Evolutionary conservation across 148 eudicot species (phyloP).

Genomic region (Rhododendron molle): DNA sequence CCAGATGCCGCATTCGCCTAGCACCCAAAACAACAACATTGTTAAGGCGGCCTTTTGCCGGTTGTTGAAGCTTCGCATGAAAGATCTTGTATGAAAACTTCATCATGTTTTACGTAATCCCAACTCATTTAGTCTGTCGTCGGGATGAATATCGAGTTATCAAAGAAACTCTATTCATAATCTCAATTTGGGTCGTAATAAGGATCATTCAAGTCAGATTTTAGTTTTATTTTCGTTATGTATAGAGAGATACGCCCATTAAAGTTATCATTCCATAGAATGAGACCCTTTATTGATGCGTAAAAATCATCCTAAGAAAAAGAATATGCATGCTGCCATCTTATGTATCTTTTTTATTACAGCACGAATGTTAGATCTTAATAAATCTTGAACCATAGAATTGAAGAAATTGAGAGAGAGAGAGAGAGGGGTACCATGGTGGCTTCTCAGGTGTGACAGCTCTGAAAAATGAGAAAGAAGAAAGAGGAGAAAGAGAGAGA

Average conservation of each 20-base stretch:
- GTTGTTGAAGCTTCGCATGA: too few relatives aligned
- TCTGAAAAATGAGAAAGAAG: constrained; percentile 9
- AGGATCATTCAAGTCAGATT: not conserved
- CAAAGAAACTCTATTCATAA: not conserved
- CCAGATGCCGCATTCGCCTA: constrained; percentile 86
- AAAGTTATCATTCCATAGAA: not conserved
- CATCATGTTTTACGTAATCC: not conserved
- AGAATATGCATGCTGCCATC: not conserved
- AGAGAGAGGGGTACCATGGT: constrained; percentile 15
- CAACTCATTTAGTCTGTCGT: not conserved
- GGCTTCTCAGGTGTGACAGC: not conserved
- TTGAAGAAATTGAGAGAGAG: not conserved
- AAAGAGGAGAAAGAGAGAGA: constrained; percentile 8
- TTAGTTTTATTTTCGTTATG: not conserved
- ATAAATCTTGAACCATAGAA: not conserved
- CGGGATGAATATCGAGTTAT: not conserved
- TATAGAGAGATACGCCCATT: not conserved
- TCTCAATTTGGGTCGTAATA: not conserved
- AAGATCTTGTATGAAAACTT: too few relatives aligned
- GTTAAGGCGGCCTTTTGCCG: too few relatives aligned
- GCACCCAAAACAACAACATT: not conserved
- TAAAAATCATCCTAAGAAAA: not conserved
- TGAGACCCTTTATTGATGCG: not conserved
- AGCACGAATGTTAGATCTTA: not conserved
- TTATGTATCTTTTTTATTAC: not conserved